A percentile compares a stretch with the other conserved stretches of the same genome.
These are phyloP conservation scores for Thalassiosira pacifica DNA, from an alignment of 352 stramenopile species.

Conservation along the genomic window DNA sequence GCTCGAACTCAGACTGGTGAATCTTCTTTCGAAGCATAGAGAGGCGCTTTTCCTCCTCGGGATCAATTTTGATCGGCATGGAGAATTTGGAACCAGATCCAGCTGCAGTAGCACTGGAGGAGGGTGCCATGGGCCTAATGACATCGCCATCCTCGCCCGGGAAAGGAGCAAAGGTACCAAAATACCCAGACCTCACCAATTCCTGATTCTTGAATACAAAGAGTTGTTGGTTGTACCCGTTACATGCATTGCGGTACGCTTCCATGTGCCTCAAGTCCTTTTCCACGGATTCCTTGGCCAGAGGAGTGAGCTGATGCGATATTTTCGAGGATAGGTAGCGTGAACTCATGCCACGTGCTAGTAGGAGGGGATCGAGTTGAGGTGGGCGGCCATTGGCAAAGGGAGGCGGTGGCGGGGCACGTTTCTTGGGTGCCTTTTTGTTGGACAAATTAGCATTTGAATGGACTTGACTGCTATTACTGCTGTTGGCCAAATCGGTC, in stretches of 20 bases:
- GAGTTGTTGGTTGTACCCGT: conserved; percentile 78
- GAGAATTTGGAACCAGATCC: conserved; percentile 21
- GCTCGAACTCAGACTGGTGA: conserved; percentile 72
- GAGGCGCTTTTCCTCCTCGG: conserved; percentile 85
- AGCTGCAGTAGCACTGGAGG: neutral
- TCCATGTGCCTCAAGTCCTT: conserved; percentile 84
- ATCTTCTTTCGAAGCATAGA: conserved; percentile 76
- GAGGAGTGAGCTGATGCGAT: conserved; percentile 36
- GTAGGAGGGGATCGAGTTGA: conserved; percentile 62
- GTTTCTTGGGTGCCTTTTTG: neutral
- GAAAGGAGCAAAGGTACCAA: conserved; percentile 52
- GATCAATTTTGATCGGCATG: conserved; percentile 85
- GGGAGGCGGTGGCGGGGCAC: no score
- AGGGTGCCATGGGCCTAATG: neutral
- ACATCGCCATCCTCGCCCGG: conserved; percentile 15
- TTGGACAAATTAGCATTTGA: neutral
- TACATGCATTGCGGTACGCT: conserved; percentile 75
- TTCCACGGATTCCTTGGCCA: conserved; percentile 75
- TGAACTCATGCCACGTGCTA: conserved; percentile 76
- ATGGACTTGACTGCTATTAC: neutral
- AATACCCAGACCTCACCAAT: conserved; percentile 49
- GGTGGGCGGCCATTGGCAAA: neutral
- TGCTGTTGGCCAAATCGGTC: neutral
- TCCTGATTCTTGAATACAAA: conserved; percentile 80
- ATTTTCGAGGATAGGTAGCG: conserved; percentile 72